These are phyloP conservation scores for Helicostylum pulchrum DNA, from an alignment of 192 early-diverging fungal genomes.

Conservation along the genomic window DNA sequence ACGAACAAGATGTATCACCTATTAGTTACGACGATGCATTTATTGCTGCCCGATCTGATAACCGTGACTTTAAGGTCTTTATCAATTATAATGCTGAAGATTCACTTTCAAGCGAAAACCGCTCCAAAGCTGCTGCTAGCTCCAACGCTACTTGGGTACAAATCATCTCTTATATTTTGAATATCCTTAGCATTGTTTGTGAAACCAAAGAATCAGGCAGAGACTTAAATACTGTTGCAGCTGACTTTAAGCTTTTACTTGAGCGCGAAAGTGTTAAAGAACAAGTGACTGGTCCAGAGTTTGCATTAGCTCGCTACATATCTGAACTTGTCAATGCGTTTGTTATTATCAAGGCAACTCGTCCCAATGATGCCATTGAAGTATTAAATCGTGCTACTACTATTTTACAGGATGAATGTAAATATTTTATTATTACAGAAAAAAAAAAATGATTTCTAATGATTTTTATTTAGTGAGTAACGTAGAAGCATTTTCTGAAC, in stretches of 20 bases:
- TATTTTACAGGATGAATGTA: slow-evolving; percentile 14
- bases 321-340: slow-evolving; percentile 21
- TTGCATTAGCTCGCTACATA: slow-evolving; percentile 9
- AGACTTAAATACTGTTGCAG: slow-evolving; percentile 4
- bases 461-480: background rate
- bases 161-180: slow-evolving; percentile 30
- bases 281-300: slow-evolving; percentile 14
- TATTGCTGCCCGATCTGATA: slow-evolving; percentile 53
- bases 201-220: slow-evolving; percentile 16
- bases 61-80: slow-evolving; percentile 71
- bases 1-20: slow-evolving; percentile 51
- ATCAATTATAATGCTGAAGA: slow-evolving; percentile 46
- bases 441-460: background rate
- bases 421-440: background rate
- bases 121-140: slow-evolving; percentile 38
- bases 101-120: slow-evolving; percentile 31
- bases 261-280: slow-evolving; percentile 1
- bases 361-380: slow-evolving; percentile 5
- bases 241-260: slow-evolving; percentile 13
- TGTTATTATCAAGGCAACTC: slow-evolving; percentile 1
- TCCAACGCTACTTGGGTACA: slow-evolving; percentile 28
- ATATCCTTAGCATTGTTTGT: slow-evolving; percentile 31
- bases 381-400: background rate
- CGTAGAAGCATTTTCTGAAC: background rate
- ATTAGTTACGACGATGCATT: slow-evolving; percentile 53